Conservation (phyloP, 768 basidiomycete genomes). For the Boletus speciosus region DNA sequence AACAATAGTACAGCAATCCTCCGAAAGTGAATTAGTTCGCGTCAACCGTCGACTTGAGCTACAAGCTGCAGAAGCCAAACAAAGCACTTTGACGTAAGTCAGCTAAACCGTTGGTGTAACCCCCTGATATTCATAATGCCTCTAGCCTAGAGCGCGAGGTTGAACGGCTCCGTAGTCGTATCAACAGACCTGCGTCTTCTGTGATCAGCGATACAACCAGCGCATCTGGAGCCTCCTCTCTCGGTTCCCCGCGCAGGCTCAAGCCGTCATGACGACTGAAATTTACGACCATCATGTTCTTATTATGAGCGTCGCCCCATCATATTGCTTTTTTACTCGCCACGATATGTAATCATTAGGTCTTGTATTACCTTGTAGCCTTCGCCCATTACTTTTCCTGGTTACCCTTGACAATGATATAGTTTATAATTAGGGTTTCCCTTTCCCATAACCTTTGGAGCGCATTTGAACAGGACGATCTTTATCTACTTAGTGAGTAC, state of each 20-base stretch:
- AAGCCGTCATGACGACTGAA: constrained; percentile 19
- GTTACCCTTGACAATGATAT: not conserved
- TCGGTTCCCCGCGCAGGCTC: constrained; percentile 28
- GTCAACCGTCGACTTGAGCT: constrained; percentile 74
- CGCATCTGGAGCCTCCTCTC: constrained; percentile 21
- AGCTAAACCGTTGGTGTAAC: not conserved
- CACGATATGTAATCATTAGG: constrained; percentile 16
- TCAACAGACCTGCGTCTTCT: constrained; percentile 54
- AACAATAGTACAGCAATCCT: constrained; percentile 53
- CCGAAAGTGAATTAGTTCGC: constrained; percentile 62
- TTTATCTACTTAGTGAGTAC: too few relatives aligned
- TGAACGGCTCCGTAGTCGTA: constrained; percentile 63
- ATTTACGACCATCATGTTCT: not conserved
- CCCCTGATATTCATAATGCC: constrained; percentile 1
- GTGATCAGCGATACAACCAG: constrained; percentile 23
- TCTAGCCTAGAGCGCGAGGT: constrained; percentile 60
- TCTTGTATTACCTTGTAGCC: constrained; percentile 22
- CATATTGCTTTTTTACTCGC: not conserved
- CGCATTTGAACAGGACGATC: not conserved
- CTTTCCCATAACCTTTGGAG: not conserved
- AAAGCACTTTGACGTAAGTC: constrained; percentile 63
- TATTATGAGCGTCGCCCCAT: not conserved
- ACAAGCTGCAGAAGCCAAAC: constrained; percentile 71
- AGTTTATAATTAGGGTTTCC: not conserved
- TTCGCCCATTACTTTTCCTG: not conserved